Conservation (phyloP, 805 yeast species). For the Nakazawaea wickerhamii region DNA sequence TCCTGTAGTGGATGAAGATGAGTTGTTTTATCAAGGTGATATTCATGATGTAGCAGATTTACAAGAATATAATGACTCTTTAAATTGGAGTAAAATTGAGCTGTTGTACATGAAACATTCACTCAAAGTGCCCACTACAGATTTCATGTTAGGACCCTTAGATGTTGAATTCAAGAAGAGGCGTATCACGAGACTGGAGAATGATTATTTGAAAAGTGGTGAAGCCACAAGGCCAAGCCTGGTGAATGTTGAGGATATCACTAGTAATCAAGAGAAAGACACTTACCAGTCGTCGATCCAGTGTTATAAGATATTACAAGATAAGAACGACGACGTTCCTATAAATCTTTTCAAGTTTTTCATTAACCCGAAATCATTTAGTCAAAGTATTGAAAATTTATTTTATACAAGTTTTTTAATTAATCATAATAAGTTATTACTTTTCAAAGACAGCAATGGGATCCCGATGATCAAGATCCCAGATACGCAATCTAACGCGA, state of each 20-base stretch:
- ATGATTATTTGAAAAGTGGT: slow-evolving; percentile 36
- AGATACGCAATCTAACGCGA: slow-evolving; percentile 17
- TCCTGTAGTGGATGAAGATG: slow-evolving; percentile 19
- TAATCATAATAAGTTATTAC: slow-evolving; percentile 58
- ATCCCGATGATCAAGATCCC: slow-evolving; percentile 27
- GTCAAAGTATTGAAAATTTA: slow-evolving; percentile 77
- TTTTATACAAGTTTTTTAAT: slow-evolving; percentile 79
- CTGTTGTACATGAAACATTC: slow-evolving; percentile 42
- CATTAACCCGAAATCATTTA: slow-evolving; percentile 70
- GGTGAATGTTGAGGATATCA: slow-evolving; percentile 47
- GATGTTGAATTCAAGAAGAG: slow-evolving; percentile 50
- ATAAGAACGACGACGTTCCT: slow-evolving; percentile 28
- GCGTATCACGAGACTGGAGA: slow-evolving; percentile 28
- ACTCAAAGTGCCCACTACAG: slow-evolving; percentile 42
- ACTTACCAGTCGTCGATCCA: slow-evolving; percentile 60
- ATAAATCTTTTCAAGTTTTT: slow-evolving; percentile 62
- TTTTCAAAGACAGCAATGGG: slow-evolving; percentile 44
- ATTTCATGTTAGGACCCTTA: slow-evolving; percentile 69
- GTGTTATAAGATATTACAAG: slow-evolving; percentile 38
- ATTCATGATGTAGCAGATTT: slow-evolving; percentile 17
- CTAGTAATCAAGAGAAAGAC: slow-evolving; percentile 43
- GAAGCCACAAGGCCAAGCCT: slow-evolving; percentile 47
- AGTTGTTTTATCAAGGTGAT: slow-evolving; percentile 14
- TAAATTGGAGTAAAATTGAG: slow-evolving; percentile 60
- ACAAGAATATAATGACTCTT: slow-evolving; percentile 33